Conservation (phyloP, 73 alveolate species). For the Paramecium tetraurelia region DNA sequence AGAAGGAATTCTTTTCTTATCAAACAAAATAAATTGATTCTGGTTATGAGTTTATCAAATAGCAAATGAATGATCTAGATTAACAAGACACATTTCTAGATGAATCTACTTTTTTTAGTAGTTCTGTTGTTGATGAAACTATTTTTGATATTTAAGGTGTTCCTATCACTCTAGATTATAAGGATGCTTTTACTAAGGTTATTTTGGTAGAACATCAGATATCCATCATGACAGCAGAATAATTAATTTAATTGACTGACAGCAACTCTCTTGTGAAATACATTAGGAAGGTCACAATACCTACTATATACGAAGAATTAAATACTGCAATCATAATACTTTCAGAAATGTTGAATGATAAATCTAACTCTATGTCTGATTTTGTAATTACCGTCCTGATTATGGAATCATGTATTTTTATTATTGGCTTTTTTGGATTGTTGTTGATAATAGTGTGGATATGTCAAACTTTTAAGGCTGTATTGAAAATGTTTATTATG, state of each 20-base stretch:
- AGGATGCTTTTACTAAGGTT: conserved; percentile 23
- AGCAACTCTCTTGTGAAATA: neutral
- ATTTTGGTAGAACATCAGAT: neutral
- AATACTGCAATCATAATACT: neutral
- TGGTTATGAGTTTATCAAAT: neutral
- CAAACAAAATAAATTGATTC: neutral
- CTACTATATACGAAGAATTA: neutral
- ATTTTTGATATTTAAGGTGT: neutral
- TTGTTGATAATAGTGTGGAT: neutral
- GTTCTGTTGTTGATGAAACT: neutral
- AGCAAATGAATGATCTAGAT: neutral
- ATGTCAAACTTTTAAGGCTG: conserved; percentile 18
- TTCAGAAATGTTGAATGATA: neutral
- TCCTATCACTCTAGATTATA: neutral
- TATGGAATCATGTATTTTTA: neutral
- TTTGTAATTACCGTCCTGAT: neutral
- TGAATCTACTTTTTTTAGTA: neutral
- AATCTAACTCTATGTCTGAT: neutral
- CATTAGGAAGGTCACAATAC: neutral
- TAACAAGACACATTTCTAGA: conserved; percentile 5
- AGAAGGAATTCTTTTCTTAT: neutral
- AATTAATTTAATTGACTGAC: neutral
- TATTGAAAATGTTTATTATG: neutral
- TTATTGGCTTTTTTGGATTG: conserved; percentile 31
- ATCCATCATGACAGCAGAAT: neutral